phyloP scores from a whole-genome alignment of 495 filamentous ascomycete species.

The Rostrohypoxylon terebratum region DNA sequence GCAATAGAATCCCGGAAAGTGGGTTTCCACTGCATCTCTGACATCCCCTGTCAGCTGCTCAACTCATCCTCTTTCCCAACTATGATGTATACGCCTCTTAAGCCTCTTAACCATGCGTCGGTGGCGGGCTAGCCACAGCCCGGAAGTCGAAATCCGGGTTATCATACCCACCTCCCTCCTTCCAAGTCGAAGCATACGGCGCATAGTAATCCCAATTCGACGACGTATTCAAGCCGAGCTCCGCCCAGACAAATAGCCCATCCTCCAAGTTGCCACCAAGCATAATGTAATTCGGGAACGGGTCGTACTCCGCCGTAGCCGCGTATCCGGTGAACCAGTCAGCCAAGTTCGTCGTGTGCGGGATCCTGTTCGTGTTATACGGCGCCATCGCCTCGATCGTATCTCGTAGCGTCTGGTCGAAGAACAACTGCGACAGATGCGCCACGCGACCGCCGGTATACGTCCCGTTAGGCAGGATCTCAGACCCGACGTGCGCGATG shows the following conservation, averaged over 20 bases:
- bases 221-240: constrained; percentile 67
- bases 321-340: constrained; percentile 55
- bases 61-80: neutral
- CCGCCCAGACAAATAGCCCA: constrained; percentile 68
- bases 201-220: constrained; percentile 52
- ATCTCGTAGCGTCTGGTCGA: constrained; percentile 62
- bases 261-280: constrained; percentile 61
- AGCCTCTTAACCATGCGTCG: constrained; percentile 43
- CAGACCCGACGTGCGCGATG: constrained; percentile 60
- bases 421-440: constrained; percentile 70
- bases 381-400: constrained; percentile 65
- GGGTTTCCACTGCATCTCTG: neutral
- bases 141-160: constrained; percentile 47
- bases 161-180: constrained; percentile 48
- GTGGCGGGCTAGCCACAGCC: constrained; percentile 38
- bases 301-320: constrained; percentile 54
- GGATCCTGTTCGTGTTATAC: constrained; percentile 64
- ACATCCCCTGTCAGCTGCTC: neutral
- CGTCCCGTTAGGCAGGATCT: constrained; percentile 57
- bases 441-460: constrained; percentile 60
- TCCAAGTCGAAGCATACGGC: constrained; percentile 50
- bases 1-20: neutral
- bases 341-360: constrained; percentile 58
- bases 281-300: constrained; percentile 57
- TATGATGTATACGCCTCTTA: neutral